phyloP scores from a whole-genome alignment of 257 asterid species.

The Penstemon newberryi region DNA sequence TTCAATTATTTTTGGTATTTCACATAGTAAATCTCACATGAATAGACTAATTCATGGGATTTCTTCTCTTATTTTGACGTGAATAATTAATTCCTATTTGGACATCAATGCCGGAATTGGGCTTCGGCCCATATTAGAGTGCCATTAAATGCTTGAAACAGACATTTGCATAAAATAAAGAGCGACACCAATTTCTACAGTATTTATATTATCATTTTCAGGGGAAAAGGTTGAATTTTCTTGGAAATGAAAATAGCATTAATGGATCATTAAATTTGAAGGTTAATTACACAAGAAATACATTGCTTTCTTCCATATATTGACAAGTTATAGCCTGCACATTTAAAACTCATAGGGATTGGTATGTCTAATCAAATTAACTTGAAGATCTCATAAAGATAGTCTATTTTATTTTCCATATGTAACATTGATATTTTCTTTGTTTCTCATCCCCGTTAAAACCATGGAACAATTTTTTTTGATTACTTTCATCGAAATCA shows the following conservation, averaged over 20 bases:
- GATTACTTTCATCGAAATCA: no score
- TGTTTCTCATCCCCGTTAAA: no score
- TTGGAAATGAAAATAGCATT: slow-evolving; percentile 57
- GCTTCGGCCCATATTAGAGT: slow-evolving; percentile 32
- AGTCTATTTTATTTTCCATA: neutral
- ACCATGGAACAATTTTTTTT: no score
- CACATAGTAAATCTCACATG: no score
- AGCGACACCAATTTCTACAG: slow-evolving; percentile 22
- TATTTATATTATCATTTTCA: slow-evolving; percentile 28
- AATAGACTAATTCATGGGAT: no score
- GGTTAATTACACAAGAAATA: slow-evolving; percentile 3
- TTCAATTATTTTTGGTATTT: no score
- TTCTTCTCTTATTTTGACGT: no score
- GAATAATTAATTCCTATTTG: neutral
- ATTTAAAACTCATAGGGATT: slow-evolving; percentile 33
- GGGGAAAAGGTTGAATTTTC: slow-evolving; percentile 23
- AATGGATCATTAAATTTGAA: slow-evolving; percentile 34
- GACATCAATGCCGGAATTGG: slow-evolving; percentile 15
- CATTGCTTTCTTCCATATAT: slow-evolving; percentile 23
- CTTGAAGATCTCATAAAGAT: slow-evolving; percentile 6
- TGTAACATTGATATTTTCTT: neutral
- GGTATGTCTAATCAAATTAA: slow-evolving; percentile 25
- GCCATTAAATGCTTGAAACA: slow-evolving; percentile 31
- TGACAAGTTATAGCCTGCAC: slow-evolving; percentile 45
- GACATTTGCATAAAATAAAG: neutral